Conservation (phyloP, 805 yeast species). For the Sungouiella blattae region DNA sequence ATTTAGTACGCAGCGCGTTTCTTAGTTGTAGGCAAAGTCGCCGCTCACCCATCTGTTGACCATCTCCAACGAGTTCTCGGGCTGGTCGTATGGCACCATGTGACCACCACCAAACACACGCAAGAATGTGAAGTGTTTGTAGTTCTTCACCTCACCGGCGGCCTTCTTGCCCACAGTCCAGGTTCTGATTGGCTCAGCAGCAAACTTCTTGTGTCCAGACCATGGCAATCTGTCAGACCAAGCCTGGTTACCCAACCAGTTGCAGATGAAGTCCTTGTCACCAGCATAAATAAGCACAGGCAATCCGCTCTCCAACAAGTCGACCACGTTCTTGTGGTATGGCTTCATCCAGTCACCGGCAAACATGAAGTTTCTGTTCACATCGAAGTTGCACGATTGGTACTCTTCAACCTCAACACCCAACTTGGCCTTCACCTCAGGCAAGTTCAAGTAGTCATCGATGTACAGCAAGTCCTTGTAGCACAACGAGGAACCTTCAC, state of each 20-base stretch:
- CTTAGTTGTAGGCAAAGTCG: constrained; percentile 32
- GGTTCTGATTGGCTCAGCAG: constrained; percentile 34
- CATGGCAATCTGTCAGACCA: constrained; percentile 55
- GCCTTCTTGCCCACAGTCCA: constrained; percentile 39
- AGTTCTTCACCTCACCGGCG: constrained; percentile 72
- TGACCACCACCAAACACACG: constrained; percentile 90
- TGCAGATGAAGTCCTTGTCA: constrained; percentile 88
- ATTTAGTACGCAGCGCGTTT: not conserved
- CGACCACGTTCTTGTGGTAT: constrained; percentile 70
- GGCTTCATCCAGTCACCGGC: constrained; percentile 94
- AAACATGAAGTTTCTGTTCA: constrained; percentile 74
- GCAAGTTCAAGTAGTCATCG: constrained; percentile 73
- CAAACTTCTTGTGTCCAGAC: constrained; percentile 38
- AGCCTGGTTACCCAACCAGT: constrained; percentile 87
- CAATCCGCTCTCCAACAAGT: constrained; percentile 55
- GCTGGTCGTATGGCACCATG: constrained; percentile 93
- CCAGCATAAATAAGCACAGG: constrained; percentile 93
- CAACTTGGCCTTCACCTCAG: constrained; percentile 70
- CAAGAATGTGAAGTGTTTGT: constrained; percentile 71
- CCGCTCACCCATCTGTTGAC: constrained; percentile 83
- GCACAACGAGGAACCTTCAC: constrained; percentile 69
- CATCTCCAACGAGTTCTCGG: constrained; percentile 73
- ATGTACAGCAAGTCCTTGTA: constrained; percentile 75
- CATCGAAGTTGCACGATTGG: constrained; percentile 72
- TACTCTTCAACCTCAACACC: constrained; percentile 88